A percentile compares a stretch with the other conserved stretches of the same genome.
Evolutionary conservation across 2,329 filamentous ascomycete genomes (phyloP).

Genomic region (Aspergillus sp.): DNA sequence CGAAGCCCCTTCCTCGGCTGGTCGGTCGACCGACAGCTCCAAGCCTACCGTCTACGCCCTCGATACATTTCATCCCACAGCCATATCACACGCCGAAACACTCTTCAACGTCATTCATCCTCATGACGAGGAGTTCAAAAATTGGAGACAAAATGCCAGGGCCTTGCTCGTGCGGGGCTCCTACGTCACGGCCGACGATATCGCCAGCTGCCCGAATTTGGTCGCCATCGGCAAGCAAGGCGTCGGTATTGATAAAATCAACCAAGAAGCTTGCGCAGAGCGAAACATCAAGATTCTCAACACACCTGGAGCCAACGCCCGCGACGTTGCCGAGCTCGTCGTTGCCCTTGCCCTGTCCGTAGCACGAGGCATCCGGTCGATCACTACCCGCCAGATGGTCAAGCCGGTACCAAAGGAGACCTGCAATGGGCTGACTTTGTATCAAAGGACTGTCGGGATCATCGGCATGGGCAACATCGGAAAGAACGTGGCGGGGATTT

Average conservation of each 20-base stretch:
- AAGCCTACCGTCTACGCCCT: slow-evolving; percentile 45
- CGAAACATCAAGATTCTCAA: slow-evolving; percentile 48
- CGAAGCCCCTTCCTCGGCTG: slow-evolving; percentile 1
- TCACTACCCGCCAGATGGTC: slow-evolving; percentile 29
- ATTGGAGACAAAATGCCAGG: slow-evolving; percentile 45
- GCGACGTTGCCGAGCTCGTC: slow-evolving; percentile 41
- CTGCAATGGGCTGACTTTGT: slow-evolving; percentile 41
- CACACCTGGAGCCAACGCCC: slow-evolving; percentile 48
- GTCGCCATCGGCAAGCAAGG: slow-evolving; percentile 50
- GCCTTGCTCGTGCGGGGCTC: slow-evolving; percentile 43
- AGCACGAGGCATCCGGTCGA: slow-evolving; percentile 33
- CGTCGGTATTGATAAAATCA: slow-evolving; percentile 50
- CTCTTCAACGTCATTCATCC: slow-evolving; percentile 43
- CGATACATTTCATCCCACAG: slow-evolving; percentile 40
- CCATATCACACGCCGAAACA: slow-evolving; percentile 34
- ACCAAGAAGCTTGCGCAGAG: slow-evolving; percentile 39
- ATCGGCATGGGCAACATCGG: slow-evolving; percentile 45
- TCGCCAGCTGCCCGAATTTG: slow-evolving; percentile 37
- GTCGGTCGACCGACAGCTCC: neutral
- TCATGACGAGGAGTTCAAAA: slow-evolving; percentile 31
- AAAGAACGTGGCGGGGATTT: slow-evolving; percentile 36
- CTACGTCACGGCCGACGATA: slow-evolving; percentile 39
- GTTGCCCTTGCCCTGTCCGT: slow-evolving; percentile 38
- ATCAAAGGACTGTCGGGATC: slow-evolving; percentile 37
- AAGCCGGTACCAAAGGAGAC: slow-evolving; percentile 38